Conservation (phyloP, 106 monocot genomes). For the Dioscorea zingiberensis region DNA sequence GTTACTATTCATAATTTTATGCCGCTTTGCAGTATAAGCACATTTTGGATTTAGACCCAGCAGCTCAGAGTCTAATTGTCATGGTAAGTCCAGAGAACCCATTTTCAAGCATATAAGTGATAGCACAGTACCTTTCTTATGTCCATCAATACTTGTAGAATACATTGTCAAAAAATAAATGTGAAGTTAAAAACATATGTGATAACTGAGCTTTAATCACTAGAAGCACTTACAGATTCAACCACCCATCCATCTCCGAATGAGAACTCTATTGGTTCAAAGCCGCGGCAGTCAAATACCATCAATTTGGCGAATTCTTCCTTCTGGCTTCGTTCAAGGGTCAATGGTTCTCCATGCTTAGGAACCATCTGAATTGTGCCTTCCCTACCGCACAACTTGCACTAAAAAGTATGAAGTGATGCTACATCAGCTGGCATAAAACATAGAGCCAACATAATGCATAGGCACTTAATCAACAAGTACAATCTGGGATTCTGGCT, state of each 20-base stretch:
- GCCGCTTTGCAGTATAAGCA: too few species aligned
- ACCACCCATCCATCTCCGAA: slow-evolving; percentile 62
- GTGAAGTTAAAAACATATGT: too few species aligned
- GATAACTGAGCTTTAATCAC: neutral
- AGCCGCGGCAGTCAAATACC: slow-evolving; percentile 70
- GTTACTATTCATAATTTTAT: too few species aligned
- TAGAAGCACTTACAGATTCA: slow-evolving; percentile 51
- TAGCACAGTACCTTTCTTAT: too few species aligned
- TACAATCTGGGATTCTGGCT: too few species aligned
- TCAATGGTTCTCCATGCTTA: slow-evolving; percentile 57
- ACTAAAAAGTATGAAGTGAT: slow-evolving; percentile 26
- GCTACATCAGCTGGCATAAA: neutral
- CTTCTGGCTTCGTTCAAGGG: slow-evolving; percentile 36
- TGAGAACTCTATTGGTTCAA: slow-evolving; percentile 50
- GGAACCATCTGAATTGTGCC: slow-evolving; percentile 60
- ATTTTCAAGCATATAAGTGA: too few species aligned
- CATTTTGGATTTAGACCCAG: too few species aligned
- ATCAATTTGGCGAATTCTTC: slow-evolving; percentile 29
- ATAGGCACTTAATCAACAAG: too few species aligned
- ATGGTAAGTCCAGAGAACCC: too few species aligned
- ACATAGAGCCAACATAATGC: neutral
- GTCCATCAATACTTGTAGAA: too few species aligned
- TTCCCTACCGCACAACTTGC: slow-evolving; percentile 72
- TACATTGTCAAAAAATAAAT: too few species aligned
- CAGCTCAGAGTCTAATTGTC: too few species aligned